A percentile compares a stretch with the other conserved stretches of the same genome.
These are phyloP conservation scores for Paspalum notatum DNA, from an alignment of 176 grass and related monocot genomes.

Conservation along the genomic window DNA sequence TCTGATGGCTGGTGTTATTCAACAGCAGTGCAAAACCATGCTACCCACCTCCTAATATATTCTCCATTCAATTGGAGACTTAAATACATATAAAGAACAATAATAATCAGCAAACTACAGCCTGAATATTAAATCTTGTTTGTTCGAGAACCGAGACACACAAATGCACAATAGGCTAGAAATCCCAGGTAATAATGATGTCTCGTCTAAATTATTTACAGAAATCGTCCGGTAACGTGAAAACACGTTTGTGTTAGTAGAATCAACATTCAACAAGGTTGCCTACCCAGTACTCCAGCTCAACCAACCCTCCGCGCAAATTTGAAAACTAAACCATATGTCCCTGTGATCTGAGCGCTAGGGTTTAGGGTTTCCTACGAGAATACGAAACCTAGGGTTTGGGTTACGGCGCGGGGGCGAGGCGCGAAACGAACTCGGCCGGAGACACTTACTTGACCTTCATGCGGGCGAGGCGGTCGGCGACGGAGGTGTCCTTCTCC, in stretches of 20 bases:
- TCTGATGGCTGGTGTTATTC: background rate
- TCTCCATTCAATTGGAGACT: background rate
- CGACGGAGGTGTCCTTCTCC: conserved; percentile 99
- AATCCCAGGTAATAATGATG: background rate
- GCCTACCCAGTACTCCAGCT: background rate
- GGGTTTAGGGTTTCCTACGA: conserved; percentile 32
- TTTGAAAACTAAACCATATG: background rate
- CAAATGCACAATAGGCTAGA: conserved; percentile 6
- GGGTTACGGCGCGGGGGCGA: background rate
- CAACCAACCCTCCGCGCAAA: background rate
- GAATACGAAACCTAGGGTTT: conserved; percentile 1
- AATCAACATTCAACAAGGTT: background rate
- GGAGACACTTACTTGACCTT: conserved; percentile 83
- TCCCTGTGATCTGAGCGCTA: conserved; percentile 18
- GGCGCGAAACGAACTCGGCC: too few species aligned
- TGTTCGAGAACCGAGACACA: background rate
- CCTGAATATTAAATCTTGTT: background rate
- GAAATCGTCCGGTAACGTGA: background rate
- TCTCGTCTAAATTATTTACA: background rate
- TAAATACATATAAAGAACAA: background rate
- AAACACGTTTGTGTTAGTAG: background rate
- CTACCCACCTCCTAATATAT: background rate
- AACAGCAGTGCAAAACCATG: background rate
- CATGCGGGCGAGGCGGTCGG: conserved; percentile 96
- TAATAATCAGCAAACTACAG: background rate